Base-by-base conservation (phyloP, 2,329 filamentous ascomycete genomes). In the Endocalyx cinctus region DNA sequence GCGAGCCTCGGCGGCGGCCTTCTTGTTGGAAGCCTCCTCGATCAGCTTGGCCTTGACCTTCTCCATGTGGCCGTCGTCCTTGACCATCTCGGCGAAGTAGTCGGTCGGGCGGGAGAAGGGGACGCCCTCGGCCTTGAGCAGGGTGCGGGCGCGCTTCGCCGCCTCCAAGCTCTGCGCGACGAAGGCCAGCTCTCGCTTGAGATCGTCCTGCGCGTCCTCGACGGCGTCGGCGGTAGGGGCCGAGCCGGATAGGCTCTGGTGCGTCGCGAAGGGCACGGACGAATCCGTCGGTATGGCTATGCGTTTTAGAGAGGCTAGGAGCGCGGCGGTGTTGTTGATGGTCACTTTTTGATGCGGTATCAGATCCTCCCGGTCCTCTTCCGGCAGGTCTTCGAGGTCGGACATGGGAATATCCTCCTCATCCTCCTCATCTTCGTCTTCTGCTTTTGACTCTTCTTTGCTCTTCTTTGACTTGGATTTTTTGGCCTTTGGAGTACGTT, bases 41-140 rank as follows among this genome's bases (percentile, higher is more conserved):
- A 95, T 75, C 52, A 97, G 70, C 73, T 94, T 94, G 54, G 82
- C 79, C 72, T 94, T 94, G 59, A 98, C 86, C 72, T 86, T 89
- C 58, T 86, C 86, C 92, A 98, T 98, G 63, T 96, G 92, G 52
- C 94, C 90, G 58, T 98, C 92, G 54, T 83, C 87, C 77, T 97
- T 97, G 54, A 96, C 82, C 89, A 97, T 98, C 72, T 98, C 92
- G 27, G 92, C 92, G 52, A 98, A 98, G 67, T 94, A 98, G 66
- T 98, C 92, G 35, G 78, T 82, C 4, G 92, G 92, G 8, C 92
- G 77, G 17, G 87, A 83, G 65, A 98, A 98, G 6, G 85, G 77
- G 1, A 90, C 74, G 7, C 83, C 83, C 61, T 96, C 90, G 43
- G 83, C 81, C 55, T 85, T 83, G 16, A 98, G 72, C 41, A 81